Evolutionary conservation across 2,329 filamentous ascomycete genomes (phyloP).

Genomic region (Aspergillus felis): DNA sequence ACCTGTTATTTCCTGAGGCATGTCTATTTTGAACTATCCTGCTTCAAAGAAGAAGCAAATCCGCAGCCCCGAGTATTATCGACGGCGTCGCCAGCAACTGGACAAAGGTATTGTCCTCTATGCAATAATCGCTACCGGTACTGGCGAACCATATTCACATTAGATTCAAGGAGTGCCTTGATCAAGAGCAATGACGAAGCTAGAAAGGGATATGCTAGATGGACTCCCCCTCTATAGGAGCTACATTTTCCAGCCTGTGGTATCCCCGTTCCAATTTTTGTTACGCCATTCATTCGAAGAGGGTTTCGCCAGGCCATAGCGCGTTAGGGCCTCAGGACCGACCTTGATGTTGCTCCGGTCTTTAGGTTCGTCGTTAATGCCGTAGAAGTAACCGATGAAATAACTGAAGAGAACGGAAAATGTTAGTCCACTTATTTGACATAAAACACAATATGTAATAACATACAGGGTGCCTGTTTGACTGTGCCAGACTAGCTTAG

Average conservation of each 20-base stretch:
- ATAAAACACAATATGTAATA: not conserved
- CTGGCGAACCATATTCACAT: too few species aligned
- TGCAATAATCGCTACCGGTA: too few species aligned
- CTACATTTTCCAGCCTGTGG: slow-evolving; percentile 10
- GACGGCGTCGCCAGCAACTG: too few species aligned
- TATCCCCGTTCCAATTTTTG: slow-evolving; percentile 4
- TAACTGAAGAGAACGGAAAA: slow-evolving; percentile 6
- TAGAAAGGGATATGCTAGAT: too few species aligned
- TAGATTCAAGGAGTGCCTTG: not conserved
- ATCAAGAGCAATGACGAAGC: too few species aligned
- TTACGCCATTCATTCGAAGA: slow-evolving; percentile 8
- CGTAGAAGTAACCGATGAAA: slow-evolving; percentile 6
- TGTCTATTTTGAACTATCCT: too few species aligned
- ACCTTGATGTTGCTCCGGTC: slow-evolving; percentile 2
- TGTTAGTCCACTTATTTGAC: slow-evolving; percentile 6
- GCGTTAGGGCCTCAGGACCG: slow-evolving; percentile 4
- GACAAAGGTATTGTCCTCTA: too few species aligned
- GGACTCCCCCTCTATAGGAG: not conserved
- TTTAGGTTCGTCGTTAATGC: slow-evolving; percentile 4
- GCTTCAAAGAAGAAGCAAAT: too few species aligned
- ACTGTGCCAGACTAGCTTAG: not conserved
- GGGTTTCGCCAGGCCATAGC: slow-evolving; percentile 5
- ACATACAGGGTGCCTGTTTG: not conserved
- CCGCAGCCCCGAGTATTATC: too few species aligned
- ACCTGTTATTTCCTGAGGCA: not conserved